Conservation (phyloP, 1,139 yeast genomes). For the Groenewaldozyma sp. region DNA sequence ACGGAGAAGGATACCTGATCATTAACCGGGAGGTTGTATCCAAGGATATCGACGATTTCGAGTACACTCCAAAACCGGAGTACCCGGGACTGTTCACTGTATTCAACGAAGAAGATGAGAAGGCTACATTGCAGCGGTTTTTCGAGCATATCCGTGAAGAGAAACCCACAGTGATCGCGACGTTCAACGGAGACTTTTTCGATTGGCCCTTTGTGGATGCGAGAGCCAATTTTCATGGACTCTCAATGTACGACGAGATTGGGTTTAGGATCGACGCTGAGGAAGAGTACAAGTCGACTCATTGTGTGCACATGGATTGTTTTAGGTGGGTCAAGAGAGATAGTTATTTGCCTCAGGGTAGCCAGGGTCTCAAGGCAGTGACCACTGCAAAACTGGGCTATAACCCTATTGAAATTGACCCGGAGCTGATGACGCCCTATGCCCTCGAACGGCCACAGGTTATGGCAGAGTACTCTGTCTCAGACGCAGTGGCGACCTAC, state of each 20-base stretch:
- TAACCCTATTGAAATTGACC: conserved; percentile 93
- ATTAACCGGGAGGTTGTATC: conserved; percentile 92
- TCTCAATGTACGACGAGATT: conserved; percentile 86
- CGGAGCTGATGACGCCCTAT: conserved; percentile 96
- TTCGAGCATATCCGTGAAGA: conserved; percentile 86
- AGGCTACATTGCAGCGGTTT: conserved; percentile 61
- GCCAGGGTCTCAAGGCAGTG: conserved; percentile 97
- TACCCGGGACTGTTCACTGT: conserved; percentile 85
- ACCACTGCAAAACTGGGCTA: conserved; percentile 94
- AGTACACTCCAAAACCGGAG: conserved; percentile 95
- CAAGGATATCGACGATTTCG: conserved; percentile 92
- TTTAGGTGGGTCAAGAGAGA: conserved; percentile 99
- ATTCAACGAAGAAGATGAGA: conserved; percentile 84
- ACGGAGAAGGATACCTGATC: conserved; percentile 90
- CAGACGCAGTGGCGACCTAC: conserved; percentile 98
- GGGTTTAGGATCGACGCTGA: conserved; percentile 86
- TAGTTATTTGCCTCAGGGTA: conserved; percentile 94
- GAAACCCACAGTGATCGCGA: conserved; percentile 89
- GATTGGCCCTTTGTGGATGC: conserved; percentile 99
- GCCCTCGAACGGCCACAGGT: conserved; percentile 91
- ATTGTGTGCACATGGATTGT: conserved; percentile 97
- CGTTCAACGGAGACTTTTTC: conserved; percentile 96
- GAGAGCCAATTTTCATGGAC: conserved; percentile 71
- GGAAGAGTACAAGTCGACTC: conserved; percentile 85
- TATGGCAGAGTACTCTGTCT: conserved; percentile 92